phyloP scores from a whole-genome alignment of 2,329 filamentous ascomycete species.

The Cyanodermella asteris region DNA sequence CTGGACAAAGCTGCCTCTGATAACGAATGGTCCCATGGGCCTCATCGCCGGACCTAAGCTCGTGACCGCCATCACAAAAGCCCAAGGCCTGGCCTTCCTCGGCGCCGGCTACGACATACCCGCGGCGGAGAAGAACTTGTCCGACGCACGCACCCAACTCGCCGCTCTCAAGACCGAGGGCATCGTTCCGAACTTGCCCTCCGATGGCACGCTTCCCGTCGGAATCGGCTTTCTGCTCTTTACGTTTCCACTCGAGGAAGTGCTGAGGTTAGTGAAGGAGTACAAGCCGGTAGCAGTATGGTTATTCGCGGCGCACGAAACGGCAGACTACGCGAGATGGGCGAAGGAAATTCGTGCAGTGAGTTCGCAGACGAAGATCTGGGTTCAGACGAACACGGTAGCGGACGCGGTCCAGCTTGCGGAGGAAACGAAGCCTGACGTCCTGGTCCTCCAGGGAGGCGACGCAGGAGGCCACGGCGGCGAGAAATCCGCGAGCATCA shows the following conservation, averaged over 20 bases:
- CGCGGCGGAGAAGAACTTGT: slow-evolving; percentile 12
- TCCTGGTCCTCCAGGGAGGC: slow-evolving; percentile 29
- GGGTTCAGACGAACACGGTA: slow-evolving; percentile 31
- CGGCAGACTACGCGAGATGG: slow-evolving; percentile 20
- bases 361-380: slow-evolving; percentile 22
- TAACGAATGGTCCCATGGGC: slow-evolving; percentile 48
- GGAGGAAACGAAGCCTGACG: slow-evolving; percentile 20
- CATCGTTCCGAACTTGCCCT: slow-evolving; percentile 5
- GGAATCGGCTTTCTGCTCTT: slow-evolving; percentile 20
- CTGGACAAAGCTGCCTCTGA: slow-evolving; percentile 35
- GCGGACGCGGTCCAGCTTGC: slow-evolving; percentile 24
- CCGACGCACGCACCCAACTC: slow-evolving; percentile 11
- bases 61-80: slow-evolving; percentile 36
- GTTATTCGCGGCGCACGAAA: slow-evolving; percentile 17
- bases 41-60: slow-evolving; percentile 34
- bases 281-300: slow-evolving; percentile 18
- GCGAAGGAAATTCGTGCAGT: slow-evolving; percentile 21
- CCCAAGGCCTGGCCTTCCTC: slow-evolving; percentile 33
- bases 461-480: slow-evolving; percentile 34
- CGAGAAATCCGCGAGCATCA: slow-evolving; percentile 21
- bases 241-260: slow-evolving; percentile 13
- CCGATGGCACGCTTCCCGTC: slow-evolving; percentile 17
- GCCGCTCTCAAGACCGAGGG: slow-evolving; percentile 1
- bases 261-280: slow-evolving; percentile 12
- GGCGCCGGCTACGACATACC: slow-evolving; percentile 29